Conservation (phyloP, 208 protist species). For the Naegleria gruberi region DNA sequence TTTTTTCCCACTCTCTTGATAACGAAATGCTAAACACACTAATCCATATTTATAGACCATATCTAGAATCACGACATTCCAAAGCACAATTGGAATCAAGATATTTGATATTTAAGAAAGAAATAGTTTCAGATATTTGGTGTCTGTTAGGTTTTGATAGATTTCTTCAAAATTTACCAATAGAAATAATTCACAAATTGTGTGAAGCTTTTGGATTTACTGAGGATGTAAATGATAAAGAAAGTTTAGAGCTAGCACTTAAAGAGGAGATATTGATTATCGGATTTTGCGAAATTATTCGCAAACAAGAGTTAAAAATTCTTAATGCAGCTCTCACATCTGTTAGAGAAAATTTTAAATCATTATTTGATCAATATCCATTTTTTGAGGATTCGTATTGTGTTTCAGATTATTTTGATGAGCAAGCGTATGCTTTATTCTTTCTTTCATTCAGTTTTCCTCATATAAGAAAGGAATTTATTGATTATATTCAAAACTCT, state of each 20-base stretch:
- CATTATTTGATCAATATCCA: neutral
- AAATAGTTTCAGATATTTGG: neutral
- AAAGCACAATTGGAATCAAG: too few relatives aligned
- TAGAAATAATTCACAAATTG: neutral
- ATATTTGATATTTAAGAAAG: too few relatives aligned
- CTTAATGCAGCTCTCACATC: neutral
- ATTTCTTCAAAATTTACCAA: neutral
- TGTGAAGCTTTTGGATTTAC: neutral
- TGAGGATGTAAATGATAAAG: neutral
- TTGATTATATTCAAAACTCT: neutral
- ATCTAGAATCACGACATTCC: too few relatives aligned
- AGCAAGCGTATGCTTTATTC: neutral
- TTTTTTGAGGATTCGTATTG: neutral
- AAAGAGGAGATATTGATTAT: neutral
- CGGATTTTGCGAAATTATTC: neutral
- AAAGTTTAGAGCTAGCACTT: neutral
- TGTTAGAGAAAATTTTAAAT: neutral
- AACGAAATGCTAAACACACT: too few relatives aligned
- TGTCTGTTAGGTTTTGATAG: neutral
- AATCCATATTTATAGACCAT: too few relatives aligned
- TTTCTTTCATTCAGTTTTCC: neutral
- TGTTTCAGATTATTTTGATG: neutral
- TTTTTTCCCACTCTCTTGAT: too few relatives aligned
- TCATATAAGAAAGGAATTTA: neutral
- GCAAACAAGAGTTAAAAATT: neutral